phyloP scores from a whole-genome alignment of 2,329 filamentous ascomycete genomes.

The Pseudohalonectria lignicola region DNA sequence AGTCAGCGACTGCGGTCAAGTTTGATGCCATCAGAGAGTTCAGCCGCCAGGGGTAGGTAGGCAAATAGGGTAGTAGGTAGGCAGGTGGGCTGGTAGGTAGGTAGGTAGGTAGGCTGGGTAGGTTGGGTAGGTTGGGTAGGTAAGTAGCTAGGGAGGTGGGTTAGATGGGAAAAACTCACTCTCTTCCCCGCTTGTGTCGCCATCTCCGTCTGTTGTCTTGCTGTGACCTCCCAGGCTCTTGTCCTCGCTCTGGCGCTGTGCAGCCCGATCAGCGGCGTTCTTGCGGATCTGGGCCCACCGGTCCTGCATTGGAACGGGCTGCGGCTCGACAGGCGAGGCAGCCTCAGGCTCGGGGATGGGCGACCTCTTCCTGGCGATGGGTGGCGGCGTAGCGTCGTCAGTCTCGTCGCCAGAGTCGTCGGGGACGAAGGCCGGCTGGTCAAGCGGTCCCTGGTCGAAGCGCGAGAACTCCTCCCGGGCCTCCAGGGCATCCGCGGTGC shows the following conservation, averaged over 20 bases:
- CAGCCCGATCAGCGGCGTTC: slow-evolving; percentile 78
- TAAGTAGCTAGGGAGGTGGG: slow-evolving; percentile 11
- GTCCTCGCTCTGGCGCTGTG: slow-evolving; percentile 54
- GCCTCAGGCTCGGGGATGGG: slow-evolving; percentile 14
- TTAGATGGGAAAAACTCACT: slow-evolving; percentile 45
- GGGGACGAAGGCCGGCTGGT: slow-evolving; percentile 74
- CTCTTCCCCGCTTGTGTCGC: slow-evolving; percentile 92
- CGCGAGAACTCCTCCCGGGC: slow-evolving; percentile 49
- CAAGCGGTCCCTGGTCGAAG: slow-evolving; percentile 87
- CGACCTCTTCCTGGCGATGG: slow-evolving; percentile 33
- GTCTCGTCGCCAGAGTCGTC: slow-evolving; percentile 38
- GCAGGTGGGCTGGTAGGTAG: no score
- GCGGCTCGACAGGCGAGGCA: slow-evolving; percentile 15
- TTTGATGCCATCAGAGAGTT: no score
- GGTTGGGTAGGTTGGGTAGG: no score
- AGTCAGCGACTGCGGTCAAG: no score
- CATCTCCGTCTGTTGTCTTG: slow-evolving; percentile 54
- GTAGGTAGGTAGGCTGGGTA: no score
- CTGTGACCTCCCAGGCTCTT: slow-evolving; percentile 45
- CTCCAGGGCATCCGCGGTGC: slow-evolving; percentile 46
- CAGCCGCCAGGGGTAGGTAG: no score
- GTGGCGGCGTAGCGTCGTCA: slow-evolving; percentile 37
- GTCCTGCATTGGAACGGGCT: slow-evolving; percentile 44
- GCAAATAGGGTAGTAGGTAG: no score
- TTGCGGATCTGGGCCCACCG: slow-evolving; percentile 94